Percentiles rank a stretch among this genome's conserved stretches.
Evolutionary conservation across 2,329 filamentous ascomycete species (phyloP).

Genomic region (Colletotrichum spinosum): DNA sequence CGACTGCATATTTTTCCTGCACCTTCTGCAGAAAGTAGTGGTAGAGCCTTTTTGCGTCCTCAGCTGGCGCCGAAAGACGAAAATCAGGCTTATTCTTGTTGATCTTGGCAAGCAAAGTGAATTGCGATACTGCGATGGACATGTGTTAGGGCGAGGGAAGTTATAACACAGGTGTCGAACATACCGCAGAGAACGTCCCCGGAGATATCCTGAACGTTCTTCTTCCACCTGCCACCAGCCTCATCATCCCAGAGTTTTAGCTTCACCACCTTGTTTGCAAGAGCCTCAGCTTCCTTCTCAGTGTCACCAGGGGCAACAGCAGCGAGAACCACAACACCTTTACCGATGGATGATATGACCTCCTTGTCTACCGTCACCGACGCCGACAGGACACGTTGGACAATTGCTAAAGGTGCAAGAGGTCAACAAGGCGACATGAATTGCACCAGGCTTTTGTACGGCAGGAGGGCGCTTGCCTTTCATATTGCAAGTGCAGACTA

Average conservation of each 20-base stretch:
- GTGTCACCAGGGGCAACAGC: conserved; percentile 93
- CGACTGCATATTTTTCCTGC: conserved; percentile 74
- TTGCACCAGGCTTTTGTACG: conserved; percentile 21
- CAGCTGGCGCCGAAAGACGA: conserved; percentile 83
- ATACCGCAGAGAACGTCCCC: conserved; percentile 95
- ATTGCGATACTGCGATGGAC: conserved; percentile 83
- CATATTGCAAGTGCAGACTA: conserved; percentile 40
- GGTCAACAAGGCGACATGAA: conserved; percentile 34
- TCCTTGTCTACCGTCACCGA: conserved; percentile 95
- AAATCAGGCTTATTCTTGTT: conserved; percentile 98
- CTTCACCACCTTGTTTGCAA: conserved; percentile 89
- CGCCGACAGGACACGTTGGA: conserved; percentile 94
- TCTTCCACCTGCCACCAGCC: conserved; percentile 84
- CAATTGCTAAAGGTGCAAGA: conserved; percentile 74
- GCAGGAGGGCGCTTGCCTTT: conserved; percentile 48
- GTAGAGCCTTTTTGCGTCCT: conserved; percentile 85
- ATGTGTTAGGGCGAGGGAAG: conserved; percentile 4
- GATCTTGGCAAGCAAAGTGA: conserved; percentile 91
- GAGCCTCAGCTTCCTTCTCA: conserved; percentile 83
- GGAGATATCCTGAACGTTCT: conserved; percentile 85
- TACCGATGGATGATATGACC: conserved; percentile 89
- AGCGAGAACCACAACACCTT: conserved; percentile 90
- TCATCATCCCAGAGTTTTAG: conserved; percentile 93
- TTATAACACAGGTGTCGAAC: conserved; percentile 40
- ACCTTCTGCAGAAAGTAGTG: conserved; percentile 85